phyloP scores from a whole-genome alignment of 2,329 filamentous ascomycete species.

The Bipolaris bicolor region DNA sequence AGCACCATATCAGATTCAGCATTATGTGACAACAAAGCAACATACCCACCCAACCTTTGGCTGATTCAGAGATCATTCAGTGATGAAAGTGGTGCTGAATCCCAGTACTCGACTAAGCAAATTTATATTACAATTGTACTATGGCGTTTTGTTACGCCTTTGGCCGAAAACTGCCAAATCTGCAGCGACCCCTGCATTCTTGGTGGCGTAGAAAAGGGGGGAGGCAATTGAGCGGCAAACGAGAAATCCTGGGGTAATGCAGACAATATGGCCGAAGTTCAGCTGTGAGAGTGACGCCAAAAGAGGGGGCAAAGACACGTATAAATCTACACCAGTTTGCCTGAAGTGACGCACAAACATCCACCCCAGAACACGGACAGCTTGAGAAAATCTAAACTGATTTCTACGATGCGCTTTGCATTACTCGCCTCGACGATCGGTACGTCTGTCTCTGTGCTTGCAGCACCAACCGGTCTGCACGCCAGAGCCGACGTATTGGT shows the following conservation, averaged over 20 bases:
- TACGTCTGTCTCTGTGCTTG: not conserved
- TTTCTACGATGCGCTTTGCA: not conserved
- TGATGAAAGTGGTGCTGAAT: not conserved
- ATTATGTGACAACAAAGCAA: not conserved
- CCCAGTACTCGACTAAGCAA: not conserved
- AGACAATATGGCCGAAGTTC: not conserved
- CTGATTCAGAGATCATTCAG: not conserved
- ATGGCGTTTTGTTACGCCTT: not conserved
- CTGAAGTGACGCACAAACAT: not conserved
- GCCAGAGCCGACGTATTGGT: not conserved
- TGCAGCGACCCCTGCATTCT: not conserved
- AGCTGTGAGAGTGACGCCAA: not conserved
- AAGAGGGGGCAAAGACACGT: not conserved
- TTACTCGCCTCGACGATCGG: not conserved
- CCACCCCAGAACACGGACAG: not conserved
- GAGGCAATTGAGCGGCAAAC: not conserved
- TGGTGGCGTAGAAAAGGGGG: not conserved
- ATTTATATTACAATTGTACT: not conserved
- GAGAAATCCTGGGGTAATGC: not conserved
- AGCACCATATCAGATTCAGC: not conserved
- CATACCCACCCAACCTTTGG: not conserved
- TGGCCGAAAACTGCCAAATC: not conserved
- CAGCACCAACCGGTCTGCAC: not conserved
- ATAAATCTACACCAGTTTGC: not conserved
- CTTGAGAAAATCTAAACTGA: not conserved